phyloP scores from a whole-genome alignment of 1,139 yeast genomes.

The Blastobotrys arbuscula region DNA sequence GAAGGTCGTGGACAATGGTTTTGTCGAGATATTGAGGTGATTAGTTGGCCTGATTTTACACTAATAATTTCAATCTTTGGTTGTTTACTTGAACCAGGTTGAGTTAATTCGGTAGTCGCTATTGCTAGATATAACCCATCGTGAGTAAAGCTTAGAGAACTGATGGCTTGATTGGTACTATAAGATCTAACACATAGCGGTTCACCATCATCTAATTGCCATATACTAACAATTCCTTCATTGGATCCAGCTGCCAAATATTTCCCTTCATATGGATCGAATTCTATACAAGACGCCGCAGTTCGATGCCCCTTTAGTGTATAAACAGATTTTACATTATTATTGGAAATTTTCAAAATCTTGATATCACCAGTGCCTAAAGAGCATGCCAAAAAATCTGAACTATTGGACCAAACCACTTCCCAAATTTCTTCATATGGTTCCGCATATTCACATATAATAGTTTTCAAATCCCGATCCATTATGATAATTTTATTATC shows the following conservation, averaged over 20 bases:
- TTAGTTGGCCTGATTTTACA: conserved; percentile 28
- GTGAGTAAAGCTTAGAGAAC: conserved; percentile 31
- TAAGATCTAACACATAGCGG: conserved; percentile 44
- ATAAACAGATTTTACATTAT: conserved; percentile 18
- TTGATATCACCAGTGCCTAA: conserved; percentile 35
- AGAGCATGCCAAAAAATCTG: conserved; percentile 29
- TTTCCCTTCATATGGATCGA: conserved; percentile 53
- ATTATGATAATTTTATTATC: conserved; percentile 23
- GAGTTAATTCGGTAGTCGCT: conserved; percentile 24
- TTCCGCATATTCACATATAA: conserved; percentile 19
- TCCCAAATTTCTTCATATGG: conserved; percentile 34
- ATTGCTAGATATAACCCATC: conserved; percentile 35
- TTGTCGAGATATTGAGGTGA: conserved; percentile 20
- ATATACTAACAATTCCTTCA: conserved; percentile 64
- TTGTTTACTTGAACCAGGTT: conserved; percentile 14
- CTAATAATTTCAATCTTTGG: conserved; percentile 31
- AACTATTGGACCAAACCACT: conserved; percentile 33
- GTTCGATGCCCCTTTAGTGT: conserved; percentile 49
- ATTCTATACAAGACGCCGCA: conserved; percentile 44
- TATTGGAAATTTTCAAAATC: conserved; percentile 16
- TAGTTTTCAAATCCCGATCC: conserved; percentile 13
- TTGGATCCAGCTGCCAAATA: conserved; percentile 56
- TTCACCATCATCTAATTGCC: conserved; percentile 42
- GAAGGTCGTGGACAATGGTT: conserved; percentile 19
- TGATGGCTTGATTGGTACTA: conserved; percentile 39